Conservation (phyloP, 1,139 yeast species). For the Meyerozyma elateridarum region DNA sequence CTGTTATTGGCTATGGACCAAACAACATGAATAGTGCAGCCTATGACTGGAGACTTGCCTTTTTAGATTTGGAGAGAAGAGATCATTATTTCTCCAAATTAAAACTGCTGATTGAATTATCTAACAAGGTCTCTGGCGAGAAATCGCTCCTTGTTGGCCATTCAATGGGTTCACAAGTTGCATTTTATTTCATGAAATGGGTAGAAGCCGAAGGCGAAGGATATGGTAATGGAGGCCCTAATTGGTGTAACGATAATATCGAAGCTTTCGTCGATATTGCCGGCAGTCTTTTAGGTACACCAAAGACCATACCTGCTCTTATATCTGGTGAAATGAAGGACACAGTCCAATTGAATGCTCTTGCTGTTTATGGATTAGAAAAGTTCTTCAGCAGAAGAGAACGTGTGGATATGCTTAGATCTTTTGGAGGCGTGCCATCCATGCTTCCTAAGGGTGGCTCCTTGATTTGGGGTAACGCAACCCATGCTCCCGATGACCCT, state of each 20-base stretch:
- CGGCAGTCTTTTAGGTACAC: conserved; percentile 88
- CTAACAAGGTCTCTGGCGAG: conserved; percentile 48
- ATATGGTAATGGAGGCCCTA: conserved; percentile 83
- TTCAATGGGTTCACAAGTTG: conserved; percentile 94
- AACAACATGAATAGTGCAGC: conserved; percentile 87
- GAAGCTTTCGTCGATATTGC: conserved; percentile 81
- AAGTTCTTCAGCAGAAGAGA: conserved; percentile 88
- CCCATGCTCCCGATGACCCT: conserved; percentile 59
- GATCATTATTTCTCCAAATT: conserved; percentile 81
- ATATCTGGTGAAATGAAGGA: conserved; percentile 97
- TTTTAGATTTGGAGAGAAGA: conserved; percentile 78
- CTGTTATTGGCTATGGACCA: conserved; percentile 91
- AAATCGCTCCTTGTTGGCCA: conserved; percentile 83
- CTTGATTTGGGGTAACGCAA: conserved; percentile 74
- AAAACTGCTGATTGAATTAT: conserved; percentile 65
- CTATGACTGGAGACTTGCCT: conserved; percentile 94
- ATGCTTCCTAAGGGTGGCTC: conserved; percentile 97
- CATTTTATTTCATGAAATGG: conserved; percentile 90
- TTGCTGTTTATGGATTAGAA: conserved; percentile 92
- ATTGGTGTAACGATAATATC: conserved; percentile 82
- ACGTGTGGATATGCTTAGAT: conserved; percentile 75
- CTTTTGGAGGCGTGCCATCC: conserved; percentile 91
- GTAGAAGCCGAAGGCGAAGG: conserved; percentile 78
- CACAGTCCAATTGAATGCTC: conserved; percentile 86
- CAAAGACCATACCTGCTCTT: conserved; percentile 86